phyloP scores from a whole-genome alignment of 1,284 basidiomycete genomes.

The Coniophora puteana region DNA sequence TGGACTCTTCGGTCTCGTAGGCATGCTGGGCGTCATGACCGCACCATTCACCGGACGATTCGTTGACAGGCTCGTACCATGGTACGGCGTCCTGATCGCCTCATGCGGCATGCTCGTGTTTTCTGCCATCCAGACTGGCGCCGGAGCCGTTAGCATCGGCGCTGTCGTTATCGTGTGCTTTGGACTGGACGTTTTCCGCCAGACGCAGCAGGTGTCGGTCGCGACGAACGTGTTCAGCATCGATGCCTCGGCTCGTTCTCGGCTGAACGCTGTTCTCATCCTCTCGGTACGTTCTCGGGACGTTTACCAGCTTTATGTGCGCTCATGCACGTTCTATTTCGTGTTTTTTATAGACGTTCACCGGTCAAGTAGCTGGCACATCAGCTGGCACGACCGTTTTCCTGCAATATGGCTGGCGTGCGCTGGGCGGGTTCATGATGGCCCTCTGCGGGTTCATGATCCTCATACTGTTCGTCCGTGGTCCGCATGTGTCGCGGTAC shows the following conservation, averaged over 20 bases:
- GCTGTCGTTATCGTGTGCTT: constrained; percentile 41
- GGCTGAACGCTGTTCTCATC: constrained; percentile 61
- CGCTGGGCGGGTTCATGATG: constrained; percentile 44
- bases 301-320: too few relatives aligned
- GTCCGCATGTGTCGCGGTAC: too few relatives aligned
- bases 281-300: constrained; percentile 44
- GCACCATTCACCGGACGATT: constrained; percentile 44
- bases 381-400: constrained; percentile 50
- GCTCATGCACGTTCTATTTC: too few relatives aligned
- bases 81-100: constrained; percentile 42
- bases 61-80: constrained; percentile 46
- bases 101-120: constrained; percentile 28
- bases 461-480: constrained; percentile 36
- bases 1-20: constrained; percentile 50
- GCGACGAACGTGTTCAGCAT: constrained; percentile 48
- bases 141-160: constrained; percentile 38
- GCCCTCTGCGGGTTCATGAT: constrained; percentile 41
- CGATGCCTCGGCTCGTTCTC: constrained; percentile 48
- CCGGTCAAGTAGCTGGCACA: constrained; percentile 51
- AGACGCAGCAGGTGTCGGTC: constrained; percentile 39
- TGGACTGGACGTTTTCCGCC: constrained; percentile 42
- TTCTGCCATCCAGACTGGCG: constrained; percentile 38
- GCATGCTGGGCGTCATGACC: constrained; percentile 39
- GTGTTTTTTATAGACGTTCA: constrained; percentile 38
- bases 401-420: constrained; percentile 46